phyloP scores from a whole-genome alignment of 352 stramenopile species.

The Pelagophyceae sp. region DNA sequence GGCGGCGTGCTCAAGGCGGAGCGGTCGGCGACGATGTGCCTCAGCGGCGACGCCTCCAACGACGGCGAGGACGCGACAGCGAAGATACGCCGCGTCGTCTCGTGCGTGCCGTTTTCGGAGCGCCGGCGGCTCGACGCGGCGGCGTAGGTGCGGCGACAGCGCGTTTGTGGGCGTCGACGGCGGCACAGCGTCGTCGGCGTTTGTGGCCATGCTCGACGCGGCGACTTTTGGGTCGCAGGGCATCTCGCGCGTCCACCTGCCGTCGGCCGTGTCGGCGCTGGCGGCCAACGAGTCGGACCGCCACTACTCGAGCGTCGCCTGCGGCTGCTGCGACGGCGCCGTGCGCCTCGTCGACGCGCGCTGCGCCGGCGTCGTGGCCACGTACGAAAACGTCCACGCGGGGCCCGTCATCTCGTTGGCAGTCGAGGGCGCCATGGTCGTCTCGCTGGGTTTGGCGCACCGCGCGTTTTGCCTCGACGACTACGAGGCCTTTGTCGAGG shows the following conservation, averaged over 20 bases:
- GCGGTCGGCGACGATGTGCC: neutral
- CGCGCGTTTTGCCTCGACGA: neutral
- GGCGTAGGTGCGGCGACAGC: neutral
- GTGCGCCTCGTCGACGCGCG: slow-evolving; percentile 26
- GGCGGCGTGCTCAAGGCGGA: slow-evolving; percentile 22
- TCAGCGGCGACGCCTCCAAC: neutral
- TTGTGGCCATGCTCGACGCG: neutral
- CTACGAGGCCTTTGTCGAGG: neutral
- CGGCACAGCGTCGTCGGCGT: neutral
- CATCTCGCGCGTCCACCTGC: neutral
- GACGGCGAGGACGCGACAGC: too few relatives aligned
- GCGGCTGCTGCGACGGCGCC: slow-evolving; percentile 19
- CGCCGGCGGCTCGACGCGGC: slow-evolving; percentile 12
- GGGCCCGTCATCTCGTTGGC: neutral
- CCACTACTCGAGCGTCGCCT: slow-evolving; percentile 21
- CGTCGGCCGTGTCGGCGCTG: neutral
- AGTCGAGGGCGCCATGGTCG: neutral
- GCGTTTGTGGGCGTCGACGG: slow-evolving; percentile 11
- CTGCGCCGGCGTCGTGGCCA: neutral
- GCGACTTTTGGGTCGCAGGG: neutral
- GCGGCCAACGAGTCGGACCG: neutral
- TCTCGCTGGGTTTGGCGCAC: neutral
- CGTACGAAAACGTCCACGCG: neutral
- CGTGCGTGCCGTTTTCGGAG: too few relatives aligned
- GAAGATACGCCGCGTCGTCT: neutral